Percentiles rank a stretch among this genome's conserved stretches.
These are phyloP conservation scores for Dactylonectria macrodidyma DNA, from an alignment of 2,329 filamentous ascomycete species.

Conservation along the genomic window DNA sequence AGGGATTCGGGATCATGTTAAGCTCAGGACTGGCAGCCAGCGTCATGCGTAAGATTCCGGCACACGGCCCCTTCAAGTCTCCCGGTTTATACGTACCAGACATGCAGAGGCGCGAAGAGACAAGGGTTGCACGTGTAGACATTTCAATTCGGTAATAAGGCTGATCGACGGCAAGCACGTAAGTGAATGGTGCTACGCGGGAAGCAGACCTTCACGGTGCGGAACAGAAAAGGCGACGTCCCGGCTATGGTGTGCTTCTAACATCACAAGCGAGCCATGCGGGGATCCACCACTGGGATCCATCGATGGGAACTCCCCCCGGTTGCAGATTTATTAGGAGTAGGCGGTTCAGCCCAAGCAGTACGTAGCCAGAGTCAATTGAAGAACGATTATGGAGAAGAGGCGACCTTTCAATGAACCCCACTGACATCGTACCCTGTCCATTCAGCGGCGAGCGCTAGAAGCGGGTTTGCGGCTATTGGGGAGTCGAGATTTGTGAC, in stretches of 20 bases:
- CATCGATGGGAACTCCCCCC: background rate
- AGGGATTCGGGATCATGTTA: conserved; percentile 15
- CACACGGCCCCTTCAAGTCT: conserved; percentile 2
- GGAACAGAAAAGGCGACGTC: background rate
- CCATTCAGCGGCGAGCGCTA: conserved; percentile 4
- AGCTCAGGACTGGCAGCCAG: background rate
- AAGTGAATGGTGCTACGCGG: no score
- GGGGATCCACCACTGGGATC: background rate
- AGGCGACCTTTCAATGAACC: background rate
- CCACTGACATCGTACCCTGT: background rate
- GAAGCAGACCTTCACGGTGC: background rate
- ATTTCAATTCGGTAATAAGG: conserved; percentile 1
- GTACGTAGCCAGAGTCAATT: background rate
- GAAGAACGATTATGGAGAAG: background rate
- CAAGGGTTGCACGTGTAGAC: background rate
- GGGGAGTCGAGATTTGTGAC: background rate
- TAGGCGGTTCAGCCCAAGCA: background rate
- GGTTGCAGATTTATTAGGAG: background rate
- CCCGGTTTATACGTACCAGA: background rate
- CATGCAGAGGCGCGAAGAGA: background rate
- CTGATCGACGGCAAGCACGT: background rate
- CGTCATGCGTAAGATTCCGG: conserved; percentile 14
- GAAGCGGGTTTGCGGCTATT: background rate
- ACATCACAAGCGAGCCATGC: conserved; percentile 1
- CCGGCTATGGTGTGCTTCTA: background rate